Base-by-base conservation (phyloP, 306 rosid species). In the Quercus bicolor region DNA sequence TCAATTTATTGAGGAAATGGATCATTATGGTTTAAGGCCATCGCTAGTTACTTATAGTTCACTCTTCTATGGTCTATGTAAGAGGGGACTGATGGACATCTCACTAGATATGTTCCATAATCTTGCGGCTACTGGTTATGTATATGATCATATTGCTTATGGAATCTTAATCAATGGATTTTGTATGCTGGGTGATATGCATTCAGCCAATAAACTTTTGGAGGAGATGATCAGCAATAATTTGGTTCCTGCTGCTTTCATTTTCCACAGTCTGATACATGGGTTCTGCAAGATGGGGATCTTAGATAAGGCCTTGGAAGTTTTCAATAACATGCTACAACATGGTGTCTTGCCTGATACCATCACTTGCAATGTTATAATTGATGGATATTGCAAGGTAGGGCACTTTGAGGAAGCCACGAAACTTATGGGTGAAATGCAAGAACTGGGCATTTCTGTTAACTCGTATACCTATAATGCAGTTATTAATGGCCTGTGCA, bases 11-110 rank as follows among this genome's bases (percentile, higher is more conserved):
- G 75, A 70, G 33, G 89, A 91, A 82, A 91, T 91, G 96, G 62
- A 56, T 53, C 64, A 2, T 20, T 5, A 29, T 82, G 54, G 54
- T 55, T 43, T 89, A 73, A 82, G 83, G 75, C 93, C 93, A 62
- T 91, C 96, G 19, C 18, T 85, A 62, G 86, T 87, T 71, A 84
- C 21, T 81, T 87, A 89, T 60, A 87, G 88, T 64, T 85, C 96
- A 51, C 80, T 91, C 70, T 84, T 89, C 52, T 77, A 73, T 33
- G 81, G 89, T 77, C 83, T 89, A 62, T 84, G 91, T 82, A 89
- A 86, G 81, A 75, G 69, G 2, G 84, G 72, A 68, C 73, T 61
- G 78, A 73, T 86, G 86, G 80, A 82, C 70, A 14, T 4, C 16
- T 56, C 88, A 43, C 68, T 75, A 60, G 54, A 40, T 75, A 53